These are phyloP conservation scores for Bromus sterilis DNA, from an alignment of 176 grass and related monocot species.

Conservation along the genomic window DNA sequence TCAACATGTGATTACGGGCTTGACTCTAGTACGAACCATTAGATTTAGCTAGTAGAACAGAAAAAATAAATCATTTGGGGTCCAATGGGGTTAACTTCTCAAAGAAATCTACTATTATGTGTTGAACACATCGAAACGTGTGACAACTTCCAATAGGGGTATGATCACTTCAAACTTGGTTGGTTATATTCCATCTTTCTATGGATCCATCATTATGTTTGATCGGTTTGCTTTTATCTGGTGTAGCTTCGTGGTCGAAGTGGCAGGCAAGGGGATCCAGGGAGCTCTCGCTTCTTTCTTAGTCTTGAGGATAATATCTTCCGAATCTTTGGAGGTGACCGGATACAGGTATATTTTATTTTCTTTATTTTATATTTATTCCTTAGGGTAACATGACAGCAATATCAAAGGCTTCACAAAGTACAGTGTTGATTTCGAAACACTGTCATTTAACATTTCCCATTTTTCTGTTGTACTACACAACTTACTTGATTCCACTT, in stretches of 20 bases:
- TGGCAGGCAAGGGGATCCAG: constrained; percentile 96
- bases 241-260: constrained; percentile 92
- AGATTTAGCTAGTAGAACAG: not conserved
- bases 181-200: not conserved
- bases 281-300: constrained; percentile 96
- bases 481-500: not conserved
- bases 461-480: not conserved
- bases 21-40: not conserved
- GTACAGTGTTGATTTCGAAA: constrained; percentile 5
- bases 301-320: constrained; percentile 99
- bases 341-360: constrained; percentile 76
- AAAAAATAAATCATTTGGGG: not conserved
- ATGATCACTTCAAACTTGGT: not conserved
- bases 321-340: constrained; percentile 91
- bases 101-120: not conserved
- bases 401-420: not conserved
- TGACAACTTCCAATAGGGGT: not conserved
- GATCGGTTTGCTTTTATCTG: constrained; percentile 30
- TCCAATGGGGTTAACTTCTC: not conserved
- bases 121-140: not conserved
- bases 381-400: constrained; percentile 6
- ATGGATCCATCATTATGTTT: not conserved
- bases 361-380: constrained; percentile 14
- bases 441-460: not conserved
- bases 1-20: not conserved